Conservation (phyloP, 1,139 yeast species). For the Geotrichum fermentans region DNA sequence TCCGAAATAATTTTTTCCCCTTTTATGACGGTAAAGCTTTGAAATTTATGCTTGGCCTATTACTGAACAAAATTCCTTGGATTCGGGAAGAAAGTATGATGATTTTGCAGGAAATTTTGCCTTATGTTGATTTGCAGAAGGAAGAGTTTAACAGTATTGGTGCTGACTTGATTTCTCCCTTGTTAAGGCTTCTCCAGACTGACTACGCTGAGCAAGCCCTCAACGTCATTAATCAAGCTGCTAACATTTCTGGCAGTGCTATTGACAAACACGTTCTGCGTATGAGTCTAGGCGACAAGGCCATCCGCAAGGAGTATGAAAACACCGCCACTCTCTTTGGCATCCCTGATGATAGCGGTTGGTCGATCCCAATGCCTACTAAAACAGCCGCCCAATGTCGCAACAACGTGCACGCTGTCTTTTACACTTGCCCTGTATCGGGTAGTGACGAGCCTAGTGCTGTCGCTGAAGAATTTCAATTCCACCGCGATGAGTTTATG, state of each 20-base stretch:
- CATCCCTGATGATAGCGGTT: constrained; percentile 93
- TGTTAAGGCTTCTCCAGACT: constrained; percentile 73
- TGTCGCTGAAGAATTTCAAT: constrained; percentile 34
- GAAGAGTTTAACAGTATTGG: constrained; percentile 88
- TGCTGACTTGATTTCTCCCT: constrained; percentile 89
- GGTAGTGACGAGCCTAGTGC: constrained; percentile 27
- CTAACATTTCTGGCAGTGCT: constrained; percentile 80
- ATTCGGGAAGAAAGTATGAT: constrained; percentile 75
- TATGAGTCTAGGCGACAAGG: constrained; percentile 81
- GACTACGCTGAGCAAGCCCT: constrained; percentile 85
- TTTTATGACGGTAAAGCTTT: constrained; percentile 68
- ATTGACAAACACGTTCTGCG: constrained; percentile 87
- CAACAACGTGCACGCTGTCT: constrained; percentile 92
- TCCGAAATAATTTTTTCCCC: constrained; percentile 66
- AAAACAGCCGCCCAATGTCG: constrained; percentile 82
- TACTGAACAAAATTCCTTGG: constrained; percentile 75
- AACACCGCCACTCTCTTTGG: constrained; percentile 88
- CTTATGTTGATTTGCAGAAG: constrained; percentile 67
- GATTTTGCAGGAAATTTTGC: constrained; percentile 66
- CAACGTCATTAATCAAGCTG: constrained; percentile 83
- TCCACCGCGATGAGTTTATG: constrained; percentile 55
- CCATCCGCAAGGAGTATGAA: constrained; percentile 75
- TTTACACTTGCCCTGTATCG: constrained; percentile 64
- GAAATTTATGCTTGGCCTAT: constrained; percentile 68
- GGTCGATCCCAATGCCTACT: constrained; percentile 96